Evolutionary conservation across 495 filamentous ascomycete genomes (phyloP), one percentile per base, ranked within the genome.

Genomic region (Tuber umbilicatum): DNA sequence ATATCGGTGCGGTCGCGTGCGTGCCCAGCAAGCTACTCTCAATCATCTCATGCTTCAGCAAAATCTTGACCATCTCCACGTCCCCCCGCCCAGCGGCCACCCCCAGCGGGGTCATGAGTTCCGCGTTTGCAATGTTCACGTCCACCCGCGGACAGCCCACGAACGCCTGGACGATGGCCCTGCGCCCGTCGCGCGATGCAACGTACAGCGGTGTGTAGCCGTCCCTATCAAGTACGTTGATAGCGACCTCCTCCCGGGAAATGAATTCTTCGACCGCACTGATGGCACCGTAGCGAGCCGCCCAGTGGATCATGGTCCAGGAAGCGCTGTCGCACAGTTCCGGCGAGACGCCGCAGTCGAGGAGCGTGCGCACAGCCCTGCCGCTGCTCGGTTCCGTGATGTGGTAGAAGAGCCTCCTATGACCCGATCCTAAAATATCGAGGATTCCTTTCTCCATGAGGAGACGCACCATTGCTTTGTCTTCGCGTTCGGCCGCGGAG

Each of bases 391-490:
- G 55, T 10, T 64, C 55, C 1, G 27, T 10, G 27, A 64, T 27
- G 55, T 64, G 35, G 14, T 16, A 31, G 55, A 64, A 64, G 55
- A 64, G 27, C 55, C 55, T 64, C 55, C 55, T 64, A 31, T 64
- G 55, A 5, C 55, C 12, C 27, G 55, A 27, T 1, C n/a, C 27
- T 4, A 64, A 64, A 31, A 64, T 64, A 17, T 64, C 55, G 12
- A 64, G n/a, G n/a, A 64, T 17, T 31, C 76, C 77, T 45, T 78
- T 74, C 31, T 74, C 75, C 37, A 79, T 35, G 21, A 79, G 41
- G n/a, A 78, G 69, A 21, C 50, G 69, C 76, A 78, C 75, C 68
- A 77, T 74, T 37, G 68, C 37, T 68, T 71, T 71, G 19, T 68
- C 69, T 19, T 70, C 71, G 70, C 69, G 67, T 67, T 69, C 74